A percentile compares a stretch with the other conserved stretches of the same genome.
These are phyloP conservation scores for Hypomyces perniciosus DNA, from an alignment of 2,329 filamentous ascomycete genomes.

Conservation along the genomic window DNA sequence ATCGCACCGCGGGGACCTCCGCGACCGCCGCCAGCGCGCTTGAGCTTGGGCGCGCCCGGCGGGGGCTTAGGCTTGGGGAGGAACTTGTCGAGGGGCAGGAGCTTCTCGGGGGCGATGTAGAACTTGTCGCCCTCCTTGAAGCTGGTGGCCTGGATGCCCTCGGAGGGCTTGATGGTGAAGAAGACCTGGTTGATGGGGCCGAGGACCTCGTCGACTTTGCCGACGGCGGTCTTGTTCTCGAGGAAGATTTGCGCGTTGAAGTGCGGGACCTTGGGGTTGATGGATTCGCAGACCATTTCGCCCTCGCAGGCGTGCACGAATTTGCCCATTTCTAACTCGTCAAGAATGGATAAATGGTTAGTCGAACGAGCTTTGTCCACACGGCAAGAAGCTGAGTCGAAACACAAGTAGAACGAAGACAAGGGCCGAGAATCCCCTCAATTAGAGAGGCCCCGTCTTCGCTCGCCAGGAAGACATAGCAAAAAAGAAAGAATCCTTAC, in stretches of 20 bases:
- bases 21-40: constrained; percentile 50
- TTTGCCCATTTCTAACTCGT: constrained; percentile 68
- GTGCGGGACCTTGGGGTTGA: constrained; percentile 93
- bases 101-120: constrained; percentile 90
- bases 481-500: constrained; percentile 18
- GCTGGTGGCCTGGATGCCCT: constrained; percentile 88
- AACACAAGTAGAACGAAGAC: not conserved
- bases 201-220: constrained; percentile 97
- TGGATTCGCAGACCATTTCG: constrained; percentile 94
- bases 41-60: constrained; percentile 56
- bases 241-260: constrained; percentile 99
- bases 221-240: constrained; percentile 95
- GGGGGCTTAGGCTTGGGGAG: constrained; percentile 83
- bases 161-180: constrained; percentile 96
- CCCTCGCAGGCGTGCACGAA: constrained; percentile 95
- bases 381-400: not conserved
- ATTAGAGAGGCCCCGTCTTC: not conserved
- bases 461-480: not conserved
- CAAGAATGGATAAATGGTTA: not conserved
- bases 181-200: constrained; percentile 96
- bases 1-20: constrained; percentile 30
- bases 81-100: constrained; percentile 92
- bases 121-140: constrained; percentile 98
- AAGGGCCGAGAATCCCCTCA: not conserved
- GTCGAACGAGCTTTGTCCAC: not conserved